Conservation (phyloP, 768 basidiomycete genomes). For the Nidularia sp. region DNA sequence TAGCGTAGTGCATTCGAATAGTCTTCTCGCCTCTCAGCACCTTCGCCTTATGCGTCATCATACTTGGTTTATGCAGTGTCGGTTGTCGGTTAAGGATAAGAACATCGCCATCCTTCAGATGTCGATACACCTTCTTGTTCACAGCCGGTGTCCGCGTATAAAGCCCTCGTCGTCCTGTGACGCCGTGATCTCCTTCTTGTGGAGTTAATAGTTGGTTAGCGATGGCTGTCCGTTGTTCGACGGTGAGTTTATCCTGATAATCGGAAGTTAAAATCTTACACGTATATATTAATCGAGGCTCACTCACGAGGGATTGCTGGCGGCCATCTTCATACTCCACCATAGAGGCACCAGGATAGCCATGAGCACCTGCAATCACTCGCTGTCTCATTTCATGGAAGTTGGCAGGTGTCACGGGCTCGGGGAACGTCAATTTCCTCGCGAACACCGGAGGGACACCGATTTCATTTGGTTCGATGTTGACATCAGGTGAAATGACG, state of each 20-base stretch:
- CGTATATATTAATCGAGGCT: not conserved
- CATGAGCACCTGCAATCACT: constrained; percentile 86
- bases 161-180: constrained; percentile 48
- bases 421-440: constrained; percentile 93
- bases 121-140: constrained; percentile 97
- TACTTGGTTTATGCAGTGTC: constrained; percentile 97
- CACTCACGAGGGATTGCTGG: constrained; percentile 72
- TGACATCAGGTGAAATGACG: constrained; percentile 99
- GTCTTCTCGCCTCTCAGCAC: constrained; percentile 96
- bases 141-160: constrained; percentile 74
- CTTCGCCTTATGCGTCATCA: constrained; percentile 97
- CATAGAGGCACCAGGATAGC: constrained; percentile 89
- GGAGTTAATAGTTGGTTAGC: constrained; percentile 95
- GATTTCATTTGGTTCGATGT: constrained; percentile 98
- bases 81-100: constrained; percentile 97
- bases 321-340: constrained; percentile 95
- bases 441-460: constrained; percentile 98
- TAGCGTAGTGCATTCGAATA: constrained; percentile 99
- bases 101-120: constrained; percentile 91
- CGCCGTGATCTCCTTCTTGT: constrained; percentile 63
- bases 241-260: constrained; percentile 72
- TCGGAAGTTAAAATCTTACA: not conserved
- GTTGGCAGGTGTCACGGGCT: constrained; percentile 92
- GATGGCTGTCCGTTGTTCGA: constrained; percentile 90
- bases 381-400: constrained; percentile 82